Evolutionary conservation across 768 basidiomycete species (phyloP), one percentile per base, ranked within the genome.

Genomic region (Lactarius trivialis): DNA sequence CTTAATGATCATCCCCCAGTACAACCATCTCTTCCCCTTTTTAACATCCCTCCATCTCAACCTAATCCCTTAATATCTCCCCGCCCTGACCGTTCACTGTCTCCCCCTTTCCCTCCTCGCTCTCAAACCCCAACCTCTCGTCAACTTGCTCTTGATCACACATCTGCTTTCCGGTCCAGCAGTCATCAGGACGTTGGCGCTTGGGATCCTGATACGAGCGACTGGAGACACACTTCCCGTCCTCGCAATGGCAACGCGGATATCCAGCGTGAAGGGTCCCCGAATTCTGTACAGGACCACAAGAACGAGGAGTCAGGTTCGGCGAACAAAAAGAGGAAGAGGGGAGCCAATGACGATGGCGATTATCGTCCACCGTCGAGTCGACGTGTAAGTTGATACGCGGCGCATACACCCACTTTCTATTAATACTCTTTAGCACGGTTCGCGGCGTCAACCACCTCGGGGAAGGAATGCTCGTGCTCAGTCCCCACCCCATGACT

Each of bases 361-460:
- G 83, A 84, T 68, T 82, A 85, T 70, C 77, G 78, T 28, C 78
- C 82, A 65, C 79, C 76, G 2, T 70, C 73, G 48, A 68, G 79
- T 65, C 77, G 79, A 75, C 84, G 85, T 69, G 86, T 88, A 75
- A 71, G 86, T 79, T 15, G 33, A 37, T 19, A 61, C 60, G 21
- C 48, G 61, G 57, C 34, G 36, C 64, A 34, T 54, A 57, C 12
- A 64, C 33, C 48, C 49, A 50, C 56, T 58, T 30, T 39, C 34
- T 45, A 11, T 39, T 60, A 32, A 60, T 53, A n/a, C n/a, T 66
- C 26, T 50, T 24, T 28, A 74, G 71, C 68, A 69, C 19, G 58
- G 67, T 34, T 61, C 70, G 51, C 72, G 73, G 30, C 70, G 73
- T 15, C 67, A 68, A 52, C 68, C 71, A 43, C 74, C 78, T 55